A percentile compares a stretch with the other conserved stretches of the same genome.
phyloP scores from a whole-genome alignment of 495 filamentous ascomycete genomes.

The Alectoria sarmentosa region DNA sequence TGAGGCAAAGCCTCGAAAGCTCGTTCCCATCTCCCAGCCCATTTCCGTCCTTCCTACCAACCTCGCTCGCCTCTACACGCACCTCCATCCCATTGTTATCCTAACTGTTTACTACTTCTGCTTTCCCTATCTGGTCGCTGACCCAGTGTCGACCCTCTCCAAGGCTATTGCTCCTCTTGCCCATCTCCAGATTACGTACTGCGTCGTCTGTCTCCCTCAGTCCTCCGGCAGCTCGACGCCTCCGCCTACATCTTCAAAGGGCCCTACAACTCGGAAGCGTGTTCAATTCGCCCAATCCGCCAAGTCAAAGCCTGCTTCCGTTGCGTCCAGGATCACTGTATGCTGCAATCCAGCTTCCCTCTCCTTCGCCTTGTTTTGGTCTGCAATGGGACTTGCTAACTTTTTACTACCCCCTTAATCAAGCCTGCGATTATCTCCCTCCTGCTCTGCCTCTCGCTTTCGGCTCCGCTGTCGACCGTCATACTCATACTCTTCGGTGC shows the following conservation, averaged over 20 bases:
- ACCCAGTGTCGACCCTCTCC: constrained; percentile 62
- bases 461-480: constrained; percentile 53
- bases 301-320: constrained; percentile 13
- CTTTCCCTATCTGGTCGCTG: constrained; percentile 60
- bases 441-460: constrained; percentile 57
- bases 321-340: constrained; percentile 20
- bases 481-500: constrained; percentile 83
- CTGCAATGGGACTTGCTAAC: constrained; percentile 12
- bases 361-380: not conserved
- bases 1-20: constrained; percentile 16
- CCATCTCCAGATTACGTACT: constrained; percentile 60
- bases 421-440: constrained; percentile 57
- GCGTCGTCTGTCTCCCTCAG: constrained; percentile 63
- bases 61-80: constrained; percentile 44
- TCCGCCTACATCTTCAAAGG: constrained; percentile 23
- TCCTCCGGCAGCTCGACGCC: constrained; percentile 35
- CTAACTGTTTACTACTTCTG: constrained; percentile 50
- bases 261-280: constrained; percentile 15
- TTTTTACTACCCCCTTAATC: constrained; percentile 3
- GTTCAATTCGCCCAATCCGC: constrained; percentile 30
- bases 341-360: not conserved
- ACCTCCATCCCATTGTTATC: constrained; percentile 60
- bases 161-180: constrained; percentile 54
- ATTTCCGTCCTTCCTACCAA: constrained; percentile 43
- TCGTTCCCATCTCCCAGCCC: constrained; percentile 25